A percentile compares a stretch with the other conserved stretches of the same genome.
phyloP scores from a whole-genome alignment of 306 rosid species.

The Lablab purpureus region DNA sequence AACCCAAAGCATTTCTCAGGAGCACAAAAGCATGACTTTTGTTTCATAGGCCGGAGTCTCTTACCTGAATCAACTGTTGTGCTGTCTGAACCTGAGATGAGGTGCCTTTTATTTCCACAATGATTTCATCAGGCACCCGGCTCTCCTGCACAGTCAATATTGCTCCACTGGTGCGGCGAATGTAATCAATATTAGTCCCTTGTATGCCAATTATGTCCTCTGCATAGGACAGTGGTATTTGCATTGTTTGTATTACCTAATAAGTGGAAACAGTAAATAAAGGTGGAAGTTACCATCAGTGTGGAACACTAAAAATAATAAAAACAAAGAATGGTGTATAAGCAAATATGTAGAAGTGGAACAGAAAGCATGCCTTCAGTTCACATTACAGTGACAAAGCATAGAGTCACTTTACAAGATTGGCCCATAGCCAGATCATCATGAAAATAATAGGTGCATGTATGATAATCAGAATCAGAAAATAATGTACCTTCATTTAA shows the following conservation, averaged over 20 bases:
- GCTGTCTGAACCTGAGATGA: constrained; percentile 90
- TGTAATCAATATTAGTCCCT: constrained; percentile 89
- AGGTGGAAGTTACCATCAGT: constrained; percentile 20
- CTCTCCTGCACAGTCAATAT: constrained; percentile 91
- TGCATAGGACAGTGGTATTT: constrained; percentile 92
- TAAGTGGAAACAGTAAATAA: constrained; percentile 28
- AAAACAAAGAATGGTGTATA: neutral
- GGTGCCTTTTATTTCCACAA: constrained; percentile 94
- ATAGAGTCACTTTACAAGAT: neutral
- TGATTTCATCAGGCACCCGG: constrained; percentile 91
- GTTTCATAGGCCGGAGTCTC: constrained; percentile 36
- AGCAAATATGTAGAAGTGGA: constrained; percentile 19
- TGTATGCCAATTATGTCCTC: constrained; percentile 96
- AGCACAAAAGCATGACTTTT: neutral
- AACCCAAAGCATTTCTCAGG: constrained; percentile 9
- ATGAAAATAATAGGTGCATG: neutral
- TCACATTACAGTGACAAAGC: neutral
- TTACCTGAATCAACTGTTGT: constrained; percentile 92
- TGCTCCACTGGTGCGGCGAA: constrained; percentile 95
- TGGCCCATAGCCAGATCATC: neutral
- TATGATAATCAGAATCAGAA: constrained; percentile 14
- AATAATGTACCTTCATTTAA: neutral
- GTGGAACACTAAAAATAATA: neutral
- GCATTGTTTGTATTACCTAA: constrained; percentile 96
- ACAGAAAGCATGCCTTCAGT: neutral